These are phyloP conservation scores for Coemansia furcata DNA, from an alignment of 192 early-diverging fungal species.

Conservation along the genomic window DNA sequence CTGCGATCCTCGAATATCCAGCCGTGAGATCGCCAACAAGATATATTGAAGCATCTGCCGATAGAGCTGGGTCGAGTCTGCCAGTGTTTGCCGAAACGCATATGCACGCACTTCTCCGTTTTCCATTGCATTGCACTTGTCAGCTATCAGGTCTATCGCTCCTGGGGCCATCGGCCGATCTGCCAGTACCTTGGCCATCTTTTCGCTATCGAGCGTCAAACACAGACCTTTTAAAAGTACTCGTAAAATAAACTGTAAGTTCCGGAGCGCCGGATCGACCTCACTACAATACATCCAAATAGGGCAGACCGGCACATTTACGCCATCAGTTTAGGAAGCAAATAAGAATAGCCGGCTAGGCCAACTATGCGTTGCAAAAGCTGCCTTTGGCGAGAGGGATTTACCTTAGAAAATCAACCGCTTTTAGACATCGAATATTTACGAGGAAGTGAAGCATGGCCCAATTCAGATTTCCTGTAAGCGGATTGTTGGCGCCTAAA, in stretches of 20 bases:
- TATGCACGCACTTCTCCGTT: constrained; percentile 38
- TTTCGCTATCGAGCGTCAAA: constrained; percentile 6
- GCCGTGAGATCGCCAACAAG: constrained; percentile 26
- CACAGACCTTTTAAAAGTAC: constrained; percentile 31
- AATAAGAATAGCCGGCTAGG: background rate
- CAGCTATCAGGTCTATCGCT: constrained; percentile 31
- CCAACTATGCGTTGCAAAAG: background rate
- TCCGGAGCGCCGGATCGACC: constrained; percentile 31
- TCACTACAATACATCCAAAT: constrained; percentile 3
- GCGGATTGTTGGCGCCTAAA: constrained; percentile 35
- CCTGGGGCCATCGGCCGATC: constrained; percentile 33
- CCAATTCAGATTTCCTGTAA: constrained; percentile 47
- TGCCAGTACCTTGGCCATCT: constrained; percentile 27
- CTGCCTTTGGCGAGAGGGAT: background rate
- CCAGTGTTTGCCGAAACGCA: constrained; percentile 38
- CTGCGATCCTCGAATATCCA: constrained; percentile 33
- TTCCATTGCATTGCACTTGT: constrained; percentile 30
- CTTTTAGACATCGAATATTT: constrained; percentile 46
- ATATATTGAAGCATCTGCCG: constrained; percentile 39
- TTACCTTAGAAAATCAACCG: constrained; percentile 41
- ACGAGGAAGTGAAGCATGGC: constrained; percentile 48
- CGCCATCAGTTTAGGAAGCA: background rate
- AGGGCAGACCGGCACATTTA: background rate
- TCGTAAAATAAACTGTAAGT: constrained; percentile 39
- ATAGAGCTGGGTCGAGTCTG: constrained; percentile 25